Evolutionary conservation across 768 basidiomycete species (phyloP).

Genomic region (Lanmaoa pseudosensibilis): DNA sequence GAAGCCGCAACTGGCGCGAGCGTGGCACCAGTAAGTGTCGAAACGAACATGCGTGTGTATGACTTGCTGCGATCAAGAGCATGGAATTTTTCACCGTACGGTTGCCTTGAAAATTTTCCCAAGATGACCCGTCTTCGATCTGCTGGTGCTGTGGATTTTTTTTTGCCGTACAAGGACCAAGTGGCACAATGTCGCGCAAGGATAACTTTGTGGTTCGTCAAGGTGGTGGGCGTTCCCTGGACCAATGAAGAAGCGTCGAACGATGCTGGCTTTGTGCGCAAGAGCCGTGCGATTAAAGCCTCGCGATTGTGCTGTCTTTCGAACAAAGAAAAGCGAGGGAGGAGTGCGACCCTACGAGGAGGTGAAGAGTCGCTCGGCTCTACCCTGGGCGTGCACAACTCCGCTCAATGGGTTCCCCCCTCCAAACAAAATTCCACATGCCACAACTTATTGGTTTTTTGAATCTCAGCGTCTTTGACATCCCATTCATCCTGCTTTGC

Average conservation of each 20-base stretch:
- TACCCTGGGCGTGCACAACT: slow-evolving; percentile 17
- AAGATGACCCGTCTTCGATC: slow-evolving; percentile 3
- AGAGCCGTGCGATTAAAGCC: slow-evolving; percentile 11
- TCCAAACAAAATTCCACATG: slow-evolving; percentile 13
- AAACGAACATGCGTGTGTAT: slow-evolving; percentile 20
- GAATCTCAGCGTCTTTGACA: slow-evolving; percentile 3
- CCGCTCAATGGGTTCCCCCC: slow-evolving; percentile 13
- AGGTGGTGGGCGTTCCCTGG: slow-evolving; percentile 11
- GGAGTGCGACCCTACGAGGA: background rate
- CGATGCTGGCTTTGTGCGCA: background rate
- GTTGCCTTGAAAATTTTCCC: slow-evolving; percentile 9
- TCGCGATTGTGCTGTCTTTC: background rate
- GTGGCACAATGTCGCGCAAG: background rate
- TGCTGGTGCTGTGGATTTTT: slow-evolving; percentile 6
- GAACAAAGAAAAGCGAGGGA: background rate
- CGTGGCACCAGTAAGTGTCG: slow-evolving; percentile 24
- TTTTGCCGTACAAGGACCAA: background rate
- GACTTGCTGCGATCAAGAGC: slow-evolving; percentile 23
- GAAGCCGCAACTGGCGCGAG: slow-evolving; percentile 17
- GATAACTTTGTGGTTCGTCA: slow-evolving; percentile 3
- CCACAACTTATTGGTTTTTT: slow-evolving; percentile 6
- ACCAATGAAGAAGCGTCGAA: background rate
- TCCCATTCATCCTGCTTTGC: background rate
- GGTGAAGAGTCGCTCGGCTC: background rate
- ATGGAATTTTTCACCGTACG: slow-evolving; percentile 30